Evolutionary conservation across 495 filamentous ascomycete species (phyloP).

Genomic region (Hypoxylon subgilvum): DNA sequence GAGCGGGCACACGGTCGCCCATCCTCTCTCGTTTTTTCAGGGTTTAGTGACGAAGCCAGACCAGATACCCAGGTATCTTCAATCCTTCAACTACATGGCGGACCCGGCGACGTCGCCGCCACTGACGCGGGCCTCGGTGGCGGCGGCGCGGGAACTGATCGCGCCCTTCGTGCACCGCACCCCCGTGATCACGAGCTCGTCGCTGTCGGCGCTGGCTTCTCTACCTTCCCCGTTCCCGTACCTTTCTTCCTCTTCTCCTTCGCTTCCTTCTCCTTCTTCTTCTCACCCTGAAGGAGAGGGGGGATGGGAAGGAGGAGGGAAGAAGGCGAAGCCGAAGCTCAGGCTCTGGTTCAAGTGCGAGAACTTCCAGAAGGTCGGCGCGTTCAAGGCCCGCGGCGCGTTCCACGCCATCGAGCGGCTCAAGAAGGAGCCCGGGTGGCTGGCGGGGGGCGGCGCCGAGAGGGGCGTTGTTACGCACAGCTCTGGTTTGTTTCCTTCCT

Average conservation of each 20-base stretch:
- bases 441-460: slow-evolving; percentile 54
- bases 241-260: too few species aligned
- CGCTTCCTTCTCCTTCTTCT: background rate
- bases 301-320: slow-evolving; percentile 59
- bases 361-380: slow-evolving; percentile 87
- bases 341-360: slow-evolving; percentile 95
- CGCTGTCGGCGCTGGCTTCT: slow-evolving; percentile 76
- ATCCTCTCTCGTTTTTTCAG: too few species aligned
- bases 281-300: background rate
- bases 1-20: too few species aligned
- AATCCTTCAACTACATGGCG: slow-evolving; percentile 54
- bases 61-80: too few species aligned
- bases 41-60: too few species aligned
- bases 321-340: slow-evolving; percentile 67
- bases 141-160: slow-evolving; percentile 74
- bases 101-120: slow-evolving; percentile 58
- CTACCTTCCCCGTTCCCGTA: slow-evolving; percentile 62
- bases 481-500: slow-evolving; percentile 63
- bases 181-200: slow-evolving; percentile 77
- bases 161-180: slow-evolving; percentile 79
- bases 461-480: slow-evolving; percentile 90
- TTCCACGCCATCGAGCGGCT: slow-evolving; percentile 86
- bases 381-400: slow-evolving; percentile 91
- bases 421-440: slow-evolving; percentile 65
- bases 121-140: slow-evolving; percentile 71